Base-by-base conservation (phyloP, 2,329 filamentous ascomycete species). In the Atkinsonella hypoxylon region DNA sequence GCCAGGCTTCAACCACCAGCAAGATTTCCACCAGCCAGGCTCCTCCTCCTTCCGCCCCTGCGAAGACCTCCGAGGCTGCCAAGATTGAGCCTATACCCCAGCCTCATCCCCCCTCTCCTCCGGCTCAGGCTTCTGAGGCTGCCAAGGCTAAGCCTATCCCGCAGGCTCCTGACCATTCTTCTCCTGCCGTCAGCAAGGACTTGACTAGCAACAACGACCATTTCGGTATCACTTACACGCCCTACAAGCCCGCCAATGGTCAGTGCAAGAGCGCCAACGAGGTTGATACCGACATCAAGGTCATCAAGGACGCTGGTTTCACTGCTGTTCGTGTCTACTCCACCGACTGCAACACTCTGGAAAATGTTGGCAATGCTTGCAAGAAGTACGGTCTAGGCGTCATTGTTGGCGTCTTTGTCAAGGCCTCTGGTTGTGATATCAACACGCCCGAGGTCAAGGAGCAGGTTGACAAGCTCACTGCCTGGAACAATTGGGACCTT, bases 331-430 rank as follows among this genome's bases (percentile, higher is more conserved):
- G 91, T 67, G 75, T 93, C 65, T 97, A 97, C 81, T 88, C 85
- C 57, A 90, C 89, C 59, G 90, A 96, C 78, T 97, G 91, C 77
- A 76, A 79, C 69, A 85, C 84, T 50, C 85, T 95, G 54, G 70
- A 82, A 64, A 83, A 79, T 68, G 83, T 96, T 52, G 87, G 87
- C 56, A 68, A 71, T 42, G 86, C 87, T 53, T 82, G 78, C 70
- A 68, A 77, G 61, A 67, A 78, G 59, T 64, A 83, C 67, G 83
- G 84, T 54, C 64, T 96, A 54, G 83, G 84, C 67, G 73, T 96
- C 68, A 91, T 96, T 67, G 71, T 94, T 54, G 91, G 91, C 67
- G 78, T 97, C 73, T 95, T 85, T 75, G 85, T 96, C 67, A 82
- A 85, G 70, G 72, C 70, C 57, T 73, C 79, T 52, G 74, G 76